Base-by-base conservation (phyloP, 2,329 filamentous ascomycete genomes). In the Apiospora hydei region DNA sequence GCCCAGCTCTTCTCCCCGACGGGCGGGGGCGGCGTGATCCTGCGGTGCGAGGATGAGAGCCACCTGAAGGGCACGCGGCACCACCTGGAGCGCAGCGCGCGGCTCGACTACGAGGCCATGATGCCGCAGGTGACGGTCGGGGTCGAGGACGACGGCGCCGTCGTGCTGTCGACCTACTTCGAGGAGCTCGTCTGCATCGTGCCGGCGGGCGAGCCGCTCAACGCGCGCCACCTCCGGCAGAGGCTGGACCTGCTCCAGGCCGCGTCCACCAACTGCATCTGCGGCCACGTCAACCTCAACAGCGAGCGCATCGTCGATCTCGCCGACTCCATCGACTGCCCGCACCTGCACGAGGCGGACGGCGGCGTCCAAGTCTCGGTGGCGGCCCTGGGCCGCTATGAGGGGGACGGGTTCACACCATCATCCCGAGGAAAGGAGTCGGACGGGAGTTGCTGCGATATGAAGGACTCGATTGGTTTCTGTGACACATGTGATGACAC, bases 41-140 rank as follows among this genome's bases (percentile, higher is more conserved):
- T 69, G 34, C 68, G 68, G 46, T 69, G 68, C 68, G 47, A 69
- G 21, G 68, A 69, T 34, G 68, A 69, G 68, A 69, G 68, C 68
- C 68, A 69, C 68, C 47, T 51, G 18, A 69, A 69, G 68, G 68
- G 68, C 26, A 69, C 46, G 30, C 46, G 26, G 30, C 68, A 69
- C 68, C 68, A 69, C 68, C 21, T 69, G 14, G 30, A 51, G 26
- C 46, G 46, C 30, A 69, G 68, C 68, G 46, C 46, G 30, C 68
- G 68, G 30, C 30, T 26, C 30, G 47, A 69, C 47, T 24, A 53
- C 24, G 68, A 69, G 46, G 46, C 47, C 43, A 69, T 69, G 68
- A 51, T 69, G 68, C 68, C 68, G 68, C 68, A 69, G 46, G 68
- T 69, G 26, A 57, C 34, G 21, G 47, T 53, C 18, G 47, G 68